Evolutionary conservation across 2,329 filamentous ascomycete species (phyloP), one percentile per base, ranked within the genome.

Genomic region (Aspergillus pseudoglaucus): DNA sequence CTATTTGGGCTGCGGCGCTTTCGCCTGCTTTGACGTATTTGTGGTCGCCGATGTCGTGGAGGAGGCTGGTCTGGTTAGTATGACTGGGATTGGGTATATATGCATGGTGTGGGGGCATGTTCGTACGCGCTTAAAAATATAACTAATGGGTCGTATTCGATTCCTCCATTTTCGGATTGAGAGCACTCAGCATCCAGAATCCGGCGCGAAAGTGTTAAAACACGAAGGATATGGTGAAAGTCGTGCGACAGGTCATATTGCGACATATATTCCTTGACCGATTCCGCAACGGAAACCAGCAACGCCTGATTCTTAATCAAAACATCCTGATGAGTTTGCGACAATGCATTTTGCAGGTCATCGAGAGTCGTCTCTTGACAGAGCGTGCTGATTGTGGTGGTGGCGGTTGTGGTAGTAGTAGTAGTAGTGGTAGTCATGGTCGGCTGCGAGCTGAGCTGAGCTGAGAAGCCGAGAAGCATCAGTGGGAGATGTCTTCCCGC

Each of bases 21-120:
- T 63, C 59, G 44, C 57, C 32, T 7, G 52, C 45, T 3, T 49
- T 35, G 1, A 83, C 67, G 66, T 95, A 95, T 70, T 95, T 95
- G 66, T 79, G 83, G 71, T 95, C 90, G 51, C 87, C 88, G 15
- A 95, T 84, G 59, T 95, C 90, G 70, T 95, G 90, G n/a, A 91
- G 78, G 4, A 90, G 76, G 1, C 35, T 38, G n/a, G 7, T 18
- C 9, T 18, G 8, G 5, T 38, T 18, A 38, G 35, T 38, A 18
- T 15, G 14, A n/a, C n/a, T n/a, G n/a, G 4, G 10, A 17, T 10
- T 12, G 25, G 4, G 25, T 9, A 10, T 30, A 7, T 30, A 12
- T 30, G 3, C 10, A 12, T 30, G 10, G 25, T 5, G 5, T 30
- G 9, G 25, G 25, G 10, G 10, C 7, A 2, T 12, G 18, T 9